A percentile compares a stretch with the other conserved stretches of the same genome.
Evolutionary conservation across 2,329 filamentous ascomycete genomes (phyloP).

Genomic region (Alternaria infectoria): DNA sequence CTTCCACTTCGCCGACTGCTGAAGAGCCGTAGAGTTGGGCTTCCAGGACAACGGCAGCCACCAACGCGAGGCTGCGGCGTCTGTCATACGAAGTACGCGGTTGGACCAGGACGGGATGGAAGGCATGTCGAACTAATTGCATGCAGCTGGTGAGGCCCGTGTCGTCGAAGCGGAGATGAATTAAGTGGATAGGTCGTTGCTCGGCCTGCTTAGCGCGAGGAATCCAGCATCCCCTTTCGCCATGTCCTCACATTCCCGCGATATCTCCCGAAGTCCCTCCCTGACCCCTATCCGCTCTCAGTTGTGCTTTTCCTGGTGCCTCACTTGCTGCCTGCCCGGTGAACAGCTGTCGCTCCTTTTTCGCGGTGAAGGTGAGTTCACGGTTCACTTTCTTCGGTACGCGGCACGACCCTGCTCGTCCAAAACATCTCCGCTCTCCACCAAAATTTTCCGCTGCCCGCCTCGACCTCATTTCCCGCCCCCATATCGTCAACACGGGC

Average conservation of each 20-base stretch:
- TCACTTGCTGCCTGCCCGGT: constrained; percentile 36
- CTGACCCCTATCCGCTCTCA: constrained; percentile 25
- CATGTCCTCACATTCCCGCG: constrained; percentile 29
- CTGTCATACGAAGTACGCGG: constrained; percentile 15
- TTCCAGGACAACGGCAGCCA: background rate
- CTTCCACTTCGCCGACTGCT: constrained; percentile 13
- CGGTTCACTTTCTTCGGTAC: constrained; percentile 38
- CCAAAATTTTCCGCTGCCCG: constrained; percentile 45
- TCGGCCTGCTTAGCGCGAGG: constrained; percentile 40
- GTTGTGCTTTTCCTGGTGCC: constrained; percentile 32
- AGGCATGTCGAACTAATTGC: constrained; percentile 33
- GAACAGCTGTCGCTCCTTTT: constrained; percentile 44
- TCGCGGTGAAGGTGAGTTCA: constrained; percentile 13
- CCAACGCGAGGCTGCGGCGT: constrained; percentile 1
- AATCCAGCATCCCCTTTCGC: constrained; percentile 39
- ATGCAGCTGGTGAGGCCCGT: constrained; percentile 37
- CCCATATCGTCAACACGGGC: constrained; percentile 28
- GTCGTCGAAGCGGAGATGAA: constrained; percentile 35
- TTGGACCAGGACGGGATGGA: constrained; percentile 17
- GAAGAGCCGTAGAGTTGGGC: background rate
- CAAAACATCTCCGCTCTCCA: constrained; percentile 35
- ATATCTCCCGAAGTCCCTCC: constrained; percentile 29
- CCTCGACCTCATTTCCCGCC: constrained; percentile 36
- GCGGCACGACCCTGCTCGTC: constrained; percentile 28
- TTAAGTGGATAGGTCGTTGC: constrained; percentile 31